Evolutionary conservation across 2,329 filamentous ascomycete genomes (phyloP), one percentile per base, ranked within the genome.

Genomic region (Fonsecaea monophora): DNA sequence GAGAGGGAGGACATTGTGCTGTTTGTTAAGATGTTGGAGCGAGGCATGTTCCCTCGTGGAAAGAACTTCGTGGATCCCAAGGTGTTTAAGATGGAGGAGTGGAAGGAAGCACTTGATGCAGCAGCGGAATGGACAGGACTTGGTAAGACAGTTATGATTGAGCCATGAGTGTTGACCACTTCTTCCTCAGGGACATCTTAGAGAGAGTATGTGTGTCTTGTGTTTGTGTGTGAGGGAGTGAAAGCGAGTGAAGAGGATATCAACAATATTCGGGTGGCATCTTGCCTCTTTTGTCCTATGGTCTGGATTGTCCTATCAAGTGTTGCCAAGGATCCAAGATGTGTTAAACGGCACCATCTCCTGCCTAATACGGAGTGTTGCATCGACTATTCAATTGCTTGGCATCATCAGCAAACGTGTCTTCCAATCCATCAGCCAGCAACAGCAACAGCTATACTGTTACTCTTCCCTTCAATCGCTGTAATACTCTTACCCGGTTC

Each of bases 1-100:
- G 68, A 70, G 57, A 65, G 66, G 34, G 60, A 69, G 12, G 70
- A 74, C 58, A 64, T 72, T 10, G 60, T 63, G 56, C 10, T 59
- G 30, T 62, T 73, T 48, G 53, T 73, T 12, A 70, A 72, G 48
- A 69, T 74, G 71, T 40, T 74, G 59, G 67, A 72, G 53, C 38
- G 30, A 12, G 72, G 70, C 30, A 38, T 70, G 56, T 54, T 74
- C 53, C 59, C 64, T 18, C 40, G 64, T 15, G 71, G 65, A 25
- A 64, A 64, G 32, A 57, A 68, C 5, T 62, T 58, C 18, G 59
- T 62, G 6, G 60, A 63, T 45, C 58, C 64, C 8, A 69, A 60
- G 25, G 59, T 34, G 25, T 73, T 68, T 18, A 59, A n/a, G 32
- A 62, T 73, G 53, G 67, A 73, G 35, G 64, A 73, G 34, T 69